Base-by-base conservation (phyloP, 305 asterid species). In the Plantago lanceolata region DNA sequence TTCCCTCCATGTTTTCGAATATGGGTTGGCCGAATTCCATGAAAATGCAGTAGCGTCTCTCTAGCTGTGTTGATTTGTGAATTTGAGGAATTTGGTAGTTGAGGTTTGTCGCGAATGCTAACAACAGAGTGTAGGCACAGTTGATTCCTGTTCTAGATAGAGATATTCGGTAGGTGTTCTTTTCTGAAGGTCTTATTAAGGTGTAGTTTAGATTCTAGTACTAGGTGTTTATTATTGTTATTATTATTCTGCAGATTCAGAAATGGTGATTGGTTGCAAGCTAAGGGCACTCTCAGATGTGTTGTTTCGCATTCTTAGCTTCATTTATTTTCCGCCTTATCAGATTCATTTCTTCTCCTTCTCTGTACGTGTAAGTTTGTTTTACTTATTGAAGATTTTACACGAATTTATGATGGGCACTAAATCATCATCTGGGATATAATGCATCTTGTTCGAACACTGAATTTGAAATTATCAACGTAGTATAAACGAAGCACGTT, bases 11-110 rank as follows among this genome's bases (percentile, higher is more conserved):
- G 79, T 90, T 78, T 69, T 66, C 93, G 17, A 80, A 57, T 64
- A 77, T 84, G 85, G 89, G 79, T 35, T 90, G 96, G 96, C 78
- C 85, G 51, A 85, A 80, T 73, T 73, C 81, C 21, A 71, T 83
- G 67, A 86, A 85, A 75, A 86, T 85, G 88, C 85, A 69, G 66
- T 89, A 55, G 85, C 71, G 73, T 71, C 78, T n/a, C n/a, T n/a
- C 59, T 33, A 50, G 53, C 68, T 28, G 26, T 59, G 35, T 44
- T 59, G 9, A 40, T 44, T 37, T 26, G 64, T 59, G 64, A 52
- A 19, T 20, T 59, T 43, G 17, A 21, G 35, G 59, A 57, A 57
- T 11, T 15, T 40, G 35, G 31, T 58, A n/a, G n/a, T 43, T 44
- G 66, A 35, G 43, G 65, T 26, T 65, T 64, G 69, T 63, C 21